Percentiles rank a stretch among this genome's conserved stretches.
These are phyloP conservation scores for Rhizophora apiculata DNA, from an alignment of 345 rosid genomes.

Conservation along the genomic window DNA sequence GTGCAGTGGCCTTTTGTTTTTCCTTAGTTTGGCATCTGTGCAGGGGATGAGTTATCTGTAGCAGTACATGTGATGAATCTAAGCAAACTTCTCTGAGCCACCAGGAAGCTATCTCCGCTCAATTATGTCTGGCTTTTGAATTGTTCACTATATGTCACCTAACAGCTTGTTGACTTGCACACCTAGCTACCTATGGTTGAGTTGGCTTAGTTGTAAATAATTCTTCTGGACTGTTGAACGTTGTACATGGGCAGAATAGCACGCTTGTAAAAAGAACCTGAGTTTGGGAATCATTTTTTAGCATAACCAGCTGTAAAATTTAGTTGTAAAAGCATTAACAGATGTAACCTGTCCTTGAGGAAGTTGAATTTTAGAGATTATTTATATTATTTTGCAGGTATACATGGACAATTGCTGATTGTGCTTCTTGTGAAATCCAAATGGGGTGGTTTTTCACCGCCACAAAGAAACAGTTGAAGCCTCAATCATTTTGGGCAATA, in stretches of 20 bases:
- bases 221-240: background rate
- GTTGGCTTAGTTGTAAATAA: background rate
- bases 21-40: too few species aligned
- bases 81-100: too few species aligned
- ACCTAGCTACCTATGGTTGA: too few species aligned
- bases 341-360: background rate
- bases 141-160: too few species aligned
- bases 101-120: too few species aligned
- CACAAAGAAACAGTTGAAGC: conserved; percentile 59
- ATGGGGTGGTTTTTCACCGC: conserved; percentile 94
- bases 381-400: conserved; percentile 45
- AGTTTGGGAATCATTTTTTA: background rate
- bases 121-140: too few species aligned
- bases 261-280: background rate
- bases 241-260: background rate
- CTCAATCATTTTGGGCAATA: conserved; percentile 86
- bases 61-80: too few species aligned
- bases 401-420: conserved; percentile 71
- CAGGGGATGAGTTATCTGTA: too few species aligned
- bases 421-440: conserved; percentile 51
- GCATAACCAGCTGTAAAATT: background rate
- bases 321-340: background rate
- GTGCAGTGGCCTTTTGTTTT: too few species aligned
- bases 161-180: too few species aligned
- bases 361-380: conserved; percentile 1